These are phyloP conservation scores for Sedum album DNA, from an alignment of 164 flowering plant species.

Conservation along the genomic window DNA sequence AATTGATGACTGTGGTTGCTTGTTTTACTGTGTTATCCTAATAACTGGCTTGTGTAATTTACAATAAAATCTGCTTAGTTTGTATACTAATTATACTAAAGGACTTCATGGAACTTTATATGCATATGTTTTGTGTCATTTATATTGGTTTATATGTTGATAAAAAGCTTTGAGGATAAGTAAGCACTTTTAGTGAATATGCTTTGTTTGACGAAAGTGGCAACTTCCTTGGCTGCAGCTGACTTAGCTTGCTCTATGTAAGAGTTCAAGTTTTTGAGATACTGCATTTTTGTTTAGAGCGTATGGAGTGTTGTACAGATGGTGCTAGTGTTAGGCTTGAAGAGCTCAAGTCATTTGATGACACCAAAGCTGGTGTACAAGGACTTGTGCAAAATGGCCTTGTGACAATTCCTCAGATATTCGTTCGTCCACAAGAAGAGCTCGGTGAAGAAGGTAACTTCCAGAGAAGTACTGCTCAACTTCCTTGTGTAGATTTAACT, in stretches of 20 bases:
- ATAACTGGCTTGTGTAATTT: too few relatives aligned
- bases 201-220: not conserved
- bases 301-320: not conserved
- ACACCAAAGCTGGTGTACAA: not conserved
- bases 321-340: not conserved
- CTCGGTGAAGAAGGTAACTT: not conserved
- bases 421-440: slow-evolving; percentile 7
- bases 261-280: not conserved
- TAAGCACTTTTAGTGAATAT: not conserved
- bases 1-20: too few relatives aligned
- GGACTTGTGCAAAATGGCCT: not conserved
- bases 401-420: slow-evolving; percentile 5
- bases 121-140: too few relatives aligned
- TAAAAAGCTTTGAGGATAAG: not conserved
- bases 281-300: not conserved
- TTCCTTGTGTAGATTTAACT: slow-evolving; percentile 9
- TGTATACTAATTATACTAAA: too few relatives aligned
- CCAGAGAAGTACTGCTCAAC: not conserved
- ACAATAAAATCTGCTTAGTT: too few relatives aligned
- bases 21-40: too few relatives aligned
- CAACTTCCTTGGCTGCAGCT: not conserved
- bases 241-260: not conserved
- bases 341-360: not conserved
- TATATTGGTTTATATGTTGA: not conserved
- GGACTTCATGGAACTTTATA: too few relatives aligned